Percentiles rank a stretch among this genome's conserved stretches.
These are phyloP conservation scores for Wickerhamiella slavikovae DNA, from an alignment of 805 yeast genomes.

Conservation along the genomic window DNA sequence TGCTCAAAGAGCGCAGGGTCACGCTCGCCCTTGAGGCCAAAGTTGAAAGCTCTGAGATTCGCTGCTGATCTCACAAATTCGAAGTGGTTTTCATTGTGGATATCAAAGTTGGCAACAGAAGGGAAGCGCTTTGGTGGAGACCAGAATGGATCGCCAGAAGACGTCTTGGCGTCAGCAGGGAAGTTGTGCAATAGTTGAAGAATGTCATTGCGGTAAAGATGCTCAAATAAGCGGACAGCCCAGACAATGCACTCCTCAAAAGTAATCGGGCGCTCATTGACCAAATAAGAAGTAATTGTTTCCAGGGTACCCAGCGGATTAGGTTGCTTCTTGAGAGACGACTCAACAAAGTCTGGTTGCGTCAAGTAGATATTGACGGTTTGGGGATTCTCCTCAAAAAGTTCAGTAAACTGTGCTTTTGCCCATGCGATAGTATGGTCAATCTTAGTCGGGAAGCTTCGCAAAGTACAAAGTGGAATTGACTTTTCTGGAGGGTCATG, in stretches of 20 bases:
- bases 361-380: conserved; percentile 77
- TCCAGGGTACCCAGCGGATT: conserved; percentile 77
- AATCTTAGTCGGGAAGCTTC: conserved; percentile 94
- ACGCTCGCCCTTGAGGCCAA: conserved; percentile 64
- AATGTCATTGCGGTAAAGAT: conserved; percentile 67
- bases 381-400: conserved; percentile 77
- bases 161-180: conserved; percentile 83
- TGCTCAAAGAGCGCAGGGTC: conserved; percentile 26
- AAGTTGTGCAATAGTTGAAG: conserved; percentile 80
- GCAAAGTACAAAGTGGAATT: conserved; percentile 88
- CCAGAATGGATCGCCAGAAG: conserved; percentile 91
- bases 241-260: conserved; percentile 90
- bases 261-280: conserved; percentile 63
- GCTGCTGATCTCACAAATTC: conserved; percentile 80
- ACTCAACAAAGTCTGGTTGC: conserved; percentile 84
- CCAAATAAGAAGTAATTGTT: conserved; percentile 46
- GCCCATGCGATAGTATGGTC: conserved; percentile 99
- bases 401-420: conserved; percentile 80
- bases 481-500: conserved; percentile 98
- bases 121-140: conserved; percentile 96
- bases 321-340: conserved; percentile 74
- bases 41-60: conserved; percentile 72
- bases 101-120: conserved; percentile 57
- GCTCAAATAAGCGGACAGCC: conserved; percentile 83
- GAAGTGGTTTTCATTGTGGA: conserved; percentile 55